Conservation (phyloP, 2,329 filamentous ascomycete species). For the Aspergillus felis region DNA sequence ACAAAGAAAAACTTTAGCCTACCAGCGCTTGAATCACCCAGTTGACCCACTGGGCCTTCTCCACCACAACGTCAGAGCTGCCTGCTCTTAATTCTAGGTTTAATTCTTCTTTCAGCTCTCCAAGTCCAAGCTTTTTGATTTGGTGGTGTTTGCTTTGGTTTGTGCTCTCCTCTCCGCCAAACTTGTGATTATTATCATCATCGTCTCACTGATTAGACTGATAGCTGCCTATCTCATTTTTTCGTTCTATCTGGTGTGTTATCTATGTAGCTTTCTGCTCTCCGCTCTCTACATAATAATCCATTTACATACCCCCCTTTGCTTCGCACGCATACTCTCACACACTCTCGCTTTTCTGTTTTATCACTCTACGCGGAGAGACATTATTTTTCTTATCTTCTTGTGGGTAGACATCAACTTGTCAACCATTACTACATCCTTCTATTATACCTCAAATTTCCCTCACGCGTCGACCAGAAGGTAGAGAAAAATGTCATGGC, state of each 20-base stretch:
- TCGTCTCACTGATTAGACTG: not conserved
- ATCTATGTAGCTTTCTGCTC: not conserved
- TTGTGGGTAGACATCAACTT: not conserved
- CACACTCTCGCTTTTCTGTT: not conserved
- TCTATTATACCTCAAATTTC: slow-evolving; percentile 1
- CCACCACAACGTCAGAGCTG: slow-evolving; percentile 17
- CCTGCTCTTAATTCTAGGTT: slow-evolving; percentile 1
- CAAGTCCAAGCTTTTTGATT: not conserved
- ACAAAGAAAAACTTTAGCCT: no score
- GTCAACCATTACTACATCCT: not conserved
- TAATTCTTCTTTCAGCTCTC: not conserved
- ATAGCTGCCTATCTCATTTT: not conserved
- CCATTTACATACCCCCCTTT: not conserved
- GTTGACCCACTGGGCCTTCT: slow-evolving; percentile 7
- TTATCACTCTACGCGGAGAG: not conserved
- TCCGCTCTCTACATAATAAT: not conserved
- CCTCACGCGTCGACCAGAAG: slow-evolving; percentile 4
- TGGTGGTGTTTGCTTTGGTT: not conserved
- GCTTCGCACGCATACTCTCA: not conserved
- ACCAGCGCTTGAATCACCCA: no score
- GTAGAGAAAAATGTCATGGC: slow-evolving; percentile 43
- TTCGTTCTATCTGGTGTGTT: not conserved
- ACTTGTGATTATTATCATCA: not conserved
- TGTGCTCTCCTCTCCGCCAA: not conserved
- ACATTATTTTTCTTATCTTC: not conserved